phyloP scores from a whole-genome alignment of 2,329 filamentous ascomycete species.

The Sporothrix inflata region DNA sequence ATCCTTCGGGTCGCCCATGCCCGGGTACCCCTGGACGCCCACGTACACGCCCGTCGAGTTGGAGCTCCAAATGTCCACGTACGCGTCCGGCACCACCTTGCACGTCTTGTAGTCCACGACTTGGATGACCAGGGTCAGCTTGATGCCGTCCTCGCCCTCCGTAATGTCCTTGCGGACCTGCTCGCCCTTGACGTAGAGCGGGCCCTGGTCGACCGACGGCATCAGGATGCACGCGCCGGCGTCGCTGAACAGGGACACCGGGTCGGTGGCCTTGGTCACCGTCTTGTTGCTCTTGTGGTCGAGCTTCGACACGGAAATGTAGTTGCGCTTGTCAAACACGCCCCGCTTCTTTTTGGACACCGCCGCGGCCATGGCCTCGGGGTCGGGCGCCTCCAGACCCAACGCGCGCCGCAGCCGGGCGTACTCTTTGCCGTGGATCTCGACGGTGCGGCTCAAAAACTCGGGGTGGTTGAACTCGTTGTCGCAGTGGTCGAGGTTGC shows the following conservation, averaged over 20 bases:
- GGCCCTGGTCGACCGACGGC: slow-evolving; percentile 52
- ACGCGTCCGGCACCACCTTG: slow-evolving; percentile 52
- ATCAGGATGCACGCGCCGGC: slow-evolving; percentile 50
- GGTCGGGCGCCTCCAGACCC: slow-evolving; percentile 35
- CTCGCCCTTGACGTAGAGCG: slow-evolving; percentile 57
- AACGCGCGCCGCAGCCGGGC: slow-evolving; percentile 36
- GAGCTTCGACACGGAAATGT: slow-evolving; percentile 39
- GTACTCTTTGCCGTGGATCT: slow-evolving; percentile 39
- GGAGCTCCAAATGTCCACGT: slow-evolving; percentile 55
- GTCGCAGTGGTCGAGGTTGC: slow-evolving; percentile 39
- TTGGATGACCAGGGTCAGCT: slow-evolving; percentile 55
- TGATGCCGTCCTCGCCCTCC: slow-evolving; percentile 52
- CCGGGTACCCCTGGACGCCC: slow-evolving; percentile 39
- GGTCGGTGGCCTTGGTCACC: slow-evolving; percentile 39
- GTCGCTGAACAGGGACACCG: slow-evolving; percentile 43
- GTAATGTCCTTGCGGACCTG: slow-evolving; percentile 53
- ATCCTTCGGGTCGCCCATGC: slow-evolving; percentile 41
- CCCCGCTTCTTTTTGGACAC: neutral
- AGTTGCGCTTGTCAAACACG: slow-evolving; percentile 35
- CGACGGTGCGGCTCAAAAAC: slow-evolving; percentile 38
- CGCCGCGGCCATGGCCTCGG: slow-evolving; percentile 20
- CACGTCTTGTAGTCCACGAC: slow-evolving; percentile 59
- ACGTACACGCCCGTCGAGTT: slow-evolving; percentile 49
- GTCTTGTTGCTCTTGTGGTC: slow-evolving; percentile 42
- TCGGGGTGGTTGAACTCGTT: slow-evolving; percentile 36